Base-by-base conservation (phyloP, 192 early-diverging fungal species). In the Backusella westeae region DNA sequence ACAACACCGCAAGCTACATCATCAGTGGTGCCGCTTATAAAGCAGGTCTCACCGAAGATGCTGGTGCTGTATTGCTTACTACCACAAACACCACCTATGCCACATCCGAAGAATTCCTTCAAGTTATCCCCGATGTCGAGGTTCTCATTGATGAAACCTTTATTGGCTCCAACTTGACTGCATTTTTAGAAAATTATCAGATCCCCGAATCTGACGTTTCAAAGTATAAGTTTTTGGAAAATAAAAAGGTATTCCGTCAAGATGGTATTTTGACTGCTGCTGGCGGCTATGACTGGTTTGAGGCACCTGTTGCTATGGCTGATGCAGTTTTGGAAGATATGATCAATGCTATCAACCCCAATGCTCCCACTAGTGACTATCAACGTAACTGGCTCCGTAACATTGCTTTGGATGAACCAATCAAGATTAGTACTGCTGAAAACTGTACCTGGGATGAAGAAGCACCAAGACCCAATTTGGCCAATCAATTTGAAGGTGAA, bases 321-420 rank as follows among this genome's bases (percentile, higher is more conserved):
- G 91, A 94, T 78, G 89, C 90, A n/a, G 79, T 90, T 29, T 86
- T 94, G 63, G 88, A 92, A 77, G 93, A 94, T 75, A 69, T 94
- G 6, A 86, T 93, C 70, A 87, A 89, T 63, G 89, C 89, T 6
- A 79, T 87, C 10, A 89, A 92, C 69, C 88, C 91, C 21, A 75
- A 82, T 23, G 87, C 85, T 23, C 82, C 87, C 38, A 86, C 84
- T 71, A 44, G 74, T 69, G 77, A 81, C n/a, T 89, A 87, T 75
- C 39, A 77, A 52, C 88, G 89, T 68, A 85, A 83, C 75, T 94
- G 92, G 92, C 81, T 94, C 76, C 91, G 93, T 77, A 91, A 94
- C 63, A 75, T 94, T 78, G 91, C 89, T 42, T 83, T 82, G 26
- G 66, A 75, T 42, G 90, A 90, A 66, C 17, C 82, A 23, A 87